Percentiles rank a stretch among this genome's conserved stretches.
These are phyloP conservation scores for Jacaranda copaia DNA, from an alignment of 257 asterid species.

Conservation along the genomic window DNA sequence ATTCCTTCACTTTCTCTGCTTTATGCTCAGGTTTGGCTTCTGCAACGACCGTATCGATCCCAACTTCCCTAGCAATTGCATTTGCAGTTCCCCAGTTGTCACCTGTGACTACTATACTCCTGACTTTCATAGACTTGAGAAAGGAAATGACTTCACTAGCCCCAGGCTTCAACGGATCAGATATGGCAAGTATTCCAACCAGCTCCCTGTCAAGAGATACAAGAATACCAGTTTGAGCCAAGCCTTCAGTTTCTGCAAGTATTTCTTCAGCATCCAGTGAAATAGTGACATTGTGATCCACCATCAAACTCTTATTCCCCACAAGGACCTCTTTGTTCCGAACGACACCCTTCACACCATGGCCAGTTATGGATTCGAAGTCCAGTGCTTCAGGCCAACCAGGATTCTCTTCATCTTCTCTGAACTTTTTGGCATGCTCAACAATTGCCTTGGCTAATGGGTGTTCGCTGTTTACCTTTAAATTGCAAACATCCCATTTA, in stretches of 20 bases:
- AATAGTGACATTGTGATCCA: constrained; percentile 48
- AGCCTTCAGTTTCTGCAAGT: constrained; percentile 59
- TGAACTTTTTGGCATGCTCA: constrained; percentile 62
- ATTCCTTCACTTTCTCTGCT: constrained; percentile 76
- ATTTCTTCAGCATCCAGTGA: constrained; percentile 68
- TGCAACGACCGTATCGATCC: constrained; percentile 66
- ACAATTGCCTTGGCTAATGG: constrained; percentile 82
- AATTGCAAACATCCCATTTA: not conserved
- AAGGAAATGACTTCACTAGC: constrained; percentile 70
- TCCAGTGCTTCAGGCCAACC: constrained; percentile 62
- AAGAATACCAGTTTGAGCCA: constrained; percentile 82
- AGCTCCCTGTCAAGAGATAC: constrained; percentile 65
- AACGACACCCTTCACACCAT: constrained; percentile 86
- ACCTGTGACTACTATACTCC: constrained; percentile 72
- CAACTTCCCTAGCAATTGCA: constrained; percentile 79
- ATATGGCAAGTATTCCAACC: constrained; percentile 64
- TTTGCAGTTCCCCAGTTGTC: constrained; percentile 90
- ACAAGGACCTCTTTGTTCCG: constrained; percentile 69
- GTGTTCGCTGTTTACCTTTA: constrained; percentile 86
- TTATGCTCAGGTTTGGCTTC: constrained; percentile 82
- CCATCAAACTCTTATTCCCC: constrained; percentile 79
- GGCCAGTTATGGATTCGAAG: constrained; percentile 82
- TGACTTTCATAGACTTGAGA: constrained; percentile 70
- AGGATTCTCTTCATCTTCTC: constrained; percentile 55
- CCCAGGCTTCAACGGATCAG: constrained; percentile 84